Evolutionary conservation across 805 yeast species (phyloP), one percentile per base, ranked within the genome.

Genomic region (Metschnikowia amazonensis): DNA sequence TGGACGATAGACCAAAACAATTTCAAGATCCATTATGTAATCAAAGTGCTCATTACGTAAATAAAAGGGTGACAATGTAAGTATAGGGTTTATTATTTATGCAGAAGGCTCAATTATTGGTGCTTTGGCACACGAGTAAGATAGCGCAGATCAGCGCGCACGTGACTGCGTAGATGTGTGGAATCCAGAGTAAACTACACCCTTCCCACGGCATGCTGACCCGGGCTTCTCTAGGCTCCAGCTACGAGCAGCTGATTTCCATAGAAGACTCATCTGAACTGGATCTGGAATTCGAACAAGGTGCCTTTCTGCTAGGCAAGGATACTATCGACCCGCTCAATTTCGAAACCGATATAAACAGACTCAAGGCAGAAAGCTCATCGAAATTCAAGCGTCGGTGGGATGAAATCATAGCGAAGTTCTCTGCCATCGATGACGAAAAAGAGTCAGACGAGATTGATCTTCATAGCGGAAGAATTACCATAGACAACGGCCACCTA

Each of bases 401-500:
- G 88, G 65, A 69, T 18, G 64, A 68, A 11, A 78, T 83, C 24
- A 71, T 83, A 6, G 60, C 69, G 1, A 78, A 76, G 56, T 81
- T 82, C 56, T 66, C 78, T 3, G 45, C 49, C 3, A 72, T 78
- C 40, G 72, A 72, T 42, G 75, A 75, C 28, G 66, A 68, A 4
- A 68, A 69, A 14, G 81, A 80, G 43, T 83, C 86, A 31, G 89
- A 82, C 58, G 70, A 81, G 20, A 64, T 82, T n/a, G 89, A 86
- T 58, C 56, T 86, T 18, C 57, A 60, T 8, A 80, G 89, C 0
- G 90, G 92, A 0, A 70, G 75, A 45, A 75, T 86, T 1, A 60
- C 81, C 1, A 76, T 69, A 27, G 89, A 86, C 55, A 74, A 78
- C 43, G 95, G 95, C 2, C 95, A 86, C 61, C 54, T 86, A 18